Evolutionary conservation across 2,329 filamentous ascomycete species (phyloP), one percentile per base, ranked within the genome.

Genomic region (Chaetomium strumarium): DNA sequence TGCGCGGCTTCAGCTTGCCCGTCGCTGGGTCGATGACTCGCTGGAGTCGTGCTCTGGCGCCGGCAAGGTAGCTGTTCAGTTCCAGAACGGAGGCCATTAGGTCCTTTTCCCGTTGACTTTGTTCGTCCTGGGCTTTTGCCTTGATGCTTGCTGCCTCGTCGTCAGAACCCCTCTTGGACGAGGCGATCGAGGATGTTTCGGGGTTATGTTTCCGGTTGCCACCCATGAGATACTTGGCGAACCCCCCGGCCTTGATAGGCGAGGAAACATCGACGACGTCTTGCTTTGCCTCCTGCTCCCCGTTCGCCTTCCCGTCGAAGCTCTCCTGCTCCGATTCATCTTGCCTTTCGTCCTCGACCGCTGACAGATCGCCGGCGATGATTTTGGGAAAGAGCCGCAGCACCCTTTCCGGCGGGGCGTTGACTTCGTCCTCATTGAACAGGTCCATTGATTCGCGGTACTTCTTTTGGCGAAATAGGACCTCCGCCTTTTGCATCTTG

Each of bases 401-500:
- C 3, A 97, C 93, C 46, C 88, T 79, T 66, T 95, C 90, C 0
- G 93, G 92, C 0, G 93, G 89, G 0, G 93, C 91, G 61, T 89
- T 84, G 2, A 96, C 90, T 49, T 93, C 86, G 3, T 88, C 88
- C 60, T 83, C 80, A 49, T 82, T 83, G 70, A 97, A 97, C 2
- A 99, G 72, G 61, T 97, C 91, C 72, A 99, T 79, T 1, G 92
- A 86, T 46, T 90, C 85, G 37, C 85, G 80, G 64, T 91, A 99
- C 65, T 87, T 95, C 61, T 84, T 86, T 60, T 88, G 76, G 53
- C 84, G 83, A 63, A 99, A 99, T 5, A 97, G 73, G 13, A 77
- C 73, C 66, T 95, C 89, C 0, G 92, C 93, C 67, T 99, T 99
- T 60, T 87, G 79, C 73, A 95, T 93, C 71, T 92, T 95, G 62